These are phyloP conservation scores for Lepidium sativum DNA, from an alignment of 345 rosid genomes.

Conservation along the genomic window DNA sequence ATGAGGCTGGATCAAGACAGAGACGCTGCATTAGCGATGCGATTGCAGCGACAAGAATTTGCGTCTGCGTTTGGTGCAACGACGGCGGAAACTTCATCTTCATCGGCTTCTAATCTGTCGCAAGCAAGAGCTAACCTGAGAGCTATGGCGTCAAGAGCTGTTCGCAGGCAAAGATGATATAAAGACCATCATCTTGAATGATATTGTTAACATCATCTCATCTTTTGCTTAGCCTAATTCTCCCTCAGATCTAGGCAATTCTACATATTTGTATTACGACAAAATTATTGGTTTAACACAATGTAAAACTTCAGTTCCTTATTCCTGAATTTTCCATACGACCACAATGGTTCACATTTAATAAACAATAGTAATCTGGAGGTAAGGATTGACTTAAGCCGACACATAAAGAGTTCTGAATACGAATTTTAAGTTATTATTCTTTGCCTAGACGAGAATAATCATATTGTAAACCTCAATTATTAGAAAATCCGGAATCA, in stretches of 20 bases:
- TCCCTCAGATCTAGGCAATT: background rate
- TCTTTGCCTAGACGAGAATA: too few species aligned
- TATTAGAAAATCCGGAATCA: too few species aligned
- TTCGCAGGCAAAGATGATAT: constrained; percentile 34
- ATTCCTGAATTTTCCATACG: too few species aligned
- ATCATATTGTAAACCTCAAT: too few species aligned
- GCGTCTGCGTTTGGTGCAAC: constrained; percentile 50
- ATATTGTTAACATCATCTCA: background rate
- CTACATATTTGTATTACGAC: background rate
- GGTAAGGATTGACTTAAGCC: too few species aligned
- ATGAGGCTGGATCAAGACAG: constrained; percentile 46
- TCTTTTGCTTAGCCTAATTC: background rate
- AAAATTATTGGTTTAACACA: background rate
- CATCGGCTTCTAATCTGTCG: constrained; percentile 20
- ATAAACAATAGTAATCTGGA: too few species aligned
- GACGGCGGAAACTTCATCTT: constrained; percentile 20
- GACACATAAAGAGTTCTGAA: too few species aligned
- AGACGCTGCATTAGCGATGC: constrained; percentile 69
- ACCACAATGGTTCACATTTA: too few species aligned
- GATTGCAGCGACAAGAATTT: constrained; percentile 83
- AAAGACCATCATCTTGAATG: background rate
- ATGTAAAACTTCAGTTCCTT: background rate
- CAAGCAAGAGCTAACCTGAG: constrained; percentile 75
- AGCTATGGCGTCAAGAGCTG: constrained; percentile 90
- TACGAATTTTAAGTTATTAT: too few species aligned